Evolutionary conservation across 2,329 filamentous ascomycete species (phyloP).

Genomic region (Trichoderma breve): DNA sequence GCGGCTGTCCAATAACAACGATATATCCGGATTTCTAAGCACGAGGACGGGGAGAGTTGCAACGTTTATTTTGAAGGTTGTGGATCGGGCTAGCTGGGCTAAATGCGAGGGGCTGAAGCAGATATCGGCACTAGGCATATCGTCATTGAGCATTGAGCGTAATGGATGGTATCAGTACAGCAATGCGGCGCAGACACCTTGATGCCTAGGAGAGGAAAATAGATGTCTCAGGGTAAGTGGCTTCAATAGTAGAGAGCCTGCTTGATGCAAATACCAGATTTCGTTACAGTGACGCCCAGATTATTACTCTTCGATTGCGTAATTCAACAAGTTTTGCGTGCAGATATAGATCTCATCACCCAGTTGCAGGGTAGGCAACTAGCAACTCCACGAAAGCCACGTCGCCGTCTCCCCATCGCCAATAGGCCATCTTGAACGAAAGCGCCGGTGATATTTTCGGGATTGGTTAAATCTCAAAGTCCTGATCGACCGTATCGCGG

Average conservation of each 20-base stretch:
- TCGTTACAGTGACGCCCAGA: not conserved
- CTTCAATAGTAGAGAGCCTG: not conserved
- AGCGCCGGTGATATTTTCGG: not conserved
- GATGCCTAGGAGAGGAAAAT: not conserved
- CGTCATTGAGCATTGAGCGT: not conserved
- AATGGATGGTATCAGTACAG: not conserved
- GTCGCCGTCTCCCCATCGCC: not conserved
- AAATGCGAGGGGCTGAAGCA: not conserved
- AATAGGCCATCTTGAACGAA: not conserved
- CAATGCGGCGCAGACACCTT: not conserved
- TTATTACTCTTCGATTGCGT: not conserved
- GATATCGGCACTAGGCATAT: not conserved
- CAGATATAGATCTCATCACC: not conserved
- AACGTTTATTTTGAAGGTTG: not conserved
- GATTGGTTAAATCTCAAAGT: not conserved
- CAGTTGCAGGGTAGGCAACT: not conserved
- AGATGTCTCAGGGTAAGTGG: not conserved
- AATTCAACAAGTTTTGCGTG: not conserved
- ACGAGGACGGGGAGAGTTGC: slow-evolving; percentile 9
- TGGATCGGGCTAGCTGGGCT: not conserved
- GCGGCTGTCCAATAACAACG: not conserved
- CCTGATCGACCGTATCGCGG: not conserved
- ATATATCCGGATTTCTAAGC: slow-evolving; percentile 19
- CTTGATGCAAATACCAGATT: not conserved
- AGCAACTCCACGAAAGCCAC: not conserved